Conservation (phyloP, 2,329 filamentous ascomycete species). For the Ascochyta lentis region DNA sequence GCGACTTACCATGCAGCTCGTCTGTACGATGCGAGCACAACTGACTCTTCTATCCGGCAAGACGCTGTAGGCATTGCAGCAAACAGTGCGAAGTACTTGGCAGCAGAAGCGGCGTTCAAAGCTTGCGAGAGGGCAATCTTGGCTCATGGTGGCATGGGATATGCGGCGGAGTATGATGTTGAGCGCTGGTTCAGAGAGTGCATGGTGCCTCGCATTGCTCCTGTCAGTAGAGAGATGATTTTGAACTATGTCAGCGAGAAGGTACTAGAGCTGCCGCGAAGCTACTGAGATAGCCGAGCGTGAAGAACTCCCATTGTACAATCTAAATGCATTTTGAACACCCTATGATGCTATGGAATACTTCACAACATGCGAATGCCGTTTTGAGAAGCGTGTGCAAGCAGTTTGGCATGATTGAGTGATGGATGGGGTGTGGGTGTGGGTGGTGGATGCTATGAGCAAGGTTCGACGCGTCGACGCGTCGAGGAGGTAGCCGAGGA, state of each 20-base stretch:
- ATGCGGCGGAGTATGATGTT: slow-evolving; percentile 68
- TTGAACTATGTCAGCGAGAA: slow-evolving; percentile 75
- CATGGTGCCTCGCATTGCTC: slow-evolving; percentile 65
- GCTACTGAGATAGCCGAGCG: slow-evolving; percentile 59
- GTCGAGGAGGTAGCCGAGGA: too few species aligned
- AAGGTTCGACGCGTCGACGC: too few species aligned
- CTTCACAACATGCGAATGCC: not conserved
- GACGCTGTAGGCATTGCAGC: slow-evolving; percentile 60
- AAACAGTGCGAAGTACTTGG: slow-evolving; percentile 65
- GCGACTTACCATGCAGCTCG: slow-evolving; percentile 67
- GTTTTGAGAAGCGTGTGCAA: too few species aligned
- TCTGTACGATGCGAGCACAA: slow-evolving; percentile 60
- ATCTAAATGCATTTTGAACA: not conserved
- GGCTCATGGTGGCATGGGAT: slow-evolving; percentile 68
- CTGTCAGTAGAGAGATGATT: slow-evolving; percentile 74
- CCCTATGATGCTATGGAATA: not conserved
- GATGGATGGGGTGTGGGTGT: too few species aligned
- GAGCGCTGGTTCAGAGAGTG: slow-evolving; percentile 66
- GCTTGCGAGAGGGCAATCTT: slow-evolving; percentile 65
- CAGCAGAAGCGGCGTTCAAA: slow-evolving; percentile 66
- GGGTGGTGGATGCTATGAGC: too few species aligned
- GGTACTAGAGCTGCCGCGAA: slow-evolving; percentile 69
- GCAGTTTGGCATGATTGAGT: too few species aligned
- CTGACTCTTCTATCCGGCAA: slow-evolving; percentile 23
- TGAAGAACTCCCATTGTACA: not conserved